A percentile compares a stretch with the other conserved stretches of the same genome.
These are phyloP conservation scores for Aureobasidium lini DNA, from an alignment of 2,329 filamentous ascomycete species.

Conservation along the genomic window DNA sequence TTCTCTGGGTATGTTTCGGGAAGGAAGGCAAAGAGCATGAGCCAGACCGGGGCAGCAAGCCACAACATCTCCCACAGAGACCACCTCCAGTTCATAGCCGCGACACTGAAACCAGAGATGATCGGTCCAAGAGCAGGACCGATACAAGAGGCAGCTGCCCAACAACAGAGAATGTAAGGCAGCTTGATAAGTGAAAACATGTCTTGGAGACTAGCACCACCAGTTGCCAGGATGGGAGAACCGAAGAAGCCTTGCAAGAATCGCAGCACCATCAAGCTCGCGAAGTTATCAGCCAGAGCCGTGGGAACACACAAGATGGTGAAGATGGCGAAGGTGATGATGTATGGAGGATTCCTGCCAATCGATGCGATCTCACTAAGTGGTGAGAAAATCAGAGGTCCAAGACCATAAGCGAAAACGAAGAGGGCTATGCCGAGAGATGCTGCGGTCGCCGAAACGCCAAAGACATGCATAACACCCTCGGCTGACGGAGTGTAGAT, in stretches of 20 bases:
- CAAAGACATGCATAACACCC: slow-evolving; percentile 47
- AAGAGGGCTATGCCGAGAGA: slow-evolving; percentile 55
- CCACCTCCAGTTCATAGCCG: slow-evolving; percentile 55
- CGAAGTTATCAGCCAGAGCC: slow-evolving; percentile 54
- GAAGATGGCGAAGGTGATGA: slow-evolving; percentile 60
- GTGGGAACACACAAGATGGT: slow-evolving; percentile 60
- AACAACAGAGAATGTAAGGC: slow-evolving; percentile 52
- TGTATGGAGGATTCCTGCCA: slow-evolving; percentile 61
- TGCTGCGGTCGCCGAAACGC: slow-evolving; percentile 45
- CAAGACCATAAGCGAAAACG: slow-evolving; percentile 49
- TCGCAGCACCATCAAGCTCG: slow-evolving; percentile 50
- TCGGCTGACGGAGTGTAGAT: slow-evolving; percentile 42
- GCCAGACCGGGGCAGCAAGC: slow-evolving; percentile 50
- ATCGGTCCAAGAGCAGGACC: slow-evolving; percentile 54
- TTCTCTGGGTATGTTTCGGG: slow-evolving; percentile 56
- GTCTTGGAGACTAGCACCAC: slow-evolving; percentile 50
- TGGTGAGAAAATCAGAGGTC: slow-evolving; percentile 59
- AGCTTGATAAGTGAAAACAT: slow-evolving; percentile 48
- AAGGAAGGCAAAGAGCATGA: slow-evolving; percentile 53
- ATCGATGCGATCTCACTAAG: slow-evolving; percentile 59
- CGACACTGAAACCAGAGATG: slow-evolving; percentile 53
- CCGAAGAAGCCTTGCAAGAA: slow-evolving; percentile 62
- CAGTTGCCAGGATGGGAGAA: slow-evolving; percentile 56
- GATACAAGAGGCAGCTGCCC: slow-evolving; percentile 46
- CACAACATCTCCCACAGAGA: slow-evolving; percentile 57